phyloP scores from a whole-genome alignment of 148 eudicot species.

The Dysphania ambrosioides region DNA sequence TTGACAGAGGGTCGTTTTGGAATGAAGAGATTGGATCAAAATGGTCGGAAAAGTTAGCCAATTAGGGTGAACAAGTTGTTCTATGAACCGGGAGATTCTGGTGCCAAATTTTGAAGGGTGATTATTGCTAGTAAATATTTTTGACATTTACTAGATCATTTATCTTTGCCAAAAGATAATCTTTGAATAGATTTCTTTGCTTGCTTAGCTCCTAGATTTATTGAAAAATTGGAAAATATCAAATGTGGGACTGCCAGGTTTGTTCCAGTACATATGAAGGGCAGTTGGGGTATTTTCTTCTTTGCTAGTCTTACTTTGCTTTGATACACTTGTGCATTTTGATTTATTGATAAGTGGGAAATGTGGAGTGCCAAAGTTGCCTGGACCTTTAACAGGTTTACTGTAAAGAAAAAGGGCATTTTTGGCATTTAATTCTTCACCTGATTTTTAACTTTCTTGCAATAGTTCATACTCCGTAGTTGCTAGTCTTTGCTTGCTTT shows the following conservation, averaged over 20 bases:
- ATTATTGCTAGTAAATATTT: too few relatives aligned
- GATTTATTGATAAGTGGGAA: not conserved
- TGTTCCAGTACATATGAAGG: not conserved
- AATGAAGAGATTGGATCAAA: too few relatives aligned
- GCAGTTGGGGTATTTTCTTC: not conserved
- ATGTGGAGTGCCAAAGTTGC: not conserved
- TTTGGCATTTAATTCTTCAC: not conserved
- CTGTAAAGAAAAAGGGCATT: not conserved
- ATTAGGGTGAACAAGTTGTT: too few relatives aligned
- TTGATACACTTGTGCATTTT: not conserved
- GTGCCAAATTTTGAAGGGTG: too few relatives aligned
- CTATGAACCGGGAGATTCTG: too few relatives aligned
- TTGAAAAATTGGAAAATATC: not conserved
- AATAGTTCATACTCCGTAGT: not conserved
- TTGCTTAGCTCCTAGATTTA: not conserved
- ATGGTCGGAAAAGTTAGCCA: too few relatives aligned
- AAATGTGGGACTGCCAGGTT: slow-evolving; percentile 12
- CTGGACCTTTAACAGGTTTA: not conserved
- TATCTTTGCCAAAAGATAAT: too few relatives aligned
- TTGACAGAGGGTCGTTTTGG: too few relatives aligned
- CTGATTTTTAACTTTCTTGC: not conserved
- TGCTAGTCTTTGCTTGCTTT: not conserved
- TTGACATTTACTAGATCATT: too few relatives aligned
- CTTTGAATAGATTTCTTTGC: not conserved
- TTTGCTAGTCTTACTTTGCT: slow-evolving; percentile 8